These are phyloP conservation scores for Eleusine coracana DNA, from an alignment of 176 grass and related monocot species.

Conservation along the genomic window DNA sequence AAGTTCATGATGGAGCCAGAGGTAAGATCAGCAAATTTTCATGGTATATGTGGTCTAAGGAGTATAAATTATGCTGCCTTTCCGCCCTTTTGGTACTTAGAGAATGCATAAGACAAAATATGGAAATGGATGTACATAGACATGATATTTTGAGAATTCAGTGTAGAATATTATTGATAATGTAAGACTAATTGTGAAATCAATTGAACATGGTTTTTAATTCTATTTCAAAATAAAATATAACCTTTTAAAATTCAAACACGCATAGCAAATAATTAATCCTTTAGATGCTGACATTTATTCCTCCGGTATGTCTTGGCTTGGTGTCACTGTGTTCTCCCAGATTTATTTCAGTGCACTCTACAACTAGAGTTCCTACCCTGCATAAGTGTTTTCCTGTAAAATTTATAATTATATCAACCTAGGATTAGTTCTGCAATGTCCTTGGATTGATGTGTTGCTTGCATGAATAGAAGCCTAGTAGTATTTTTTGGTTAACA, in stretches of 20 bases:
- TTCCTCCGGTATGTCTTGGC: not conserved
- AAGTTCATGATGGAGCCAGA: conserved; percentile 66
- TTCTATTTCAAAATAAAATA: not conserved
- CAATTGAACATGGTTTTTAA: not conserved
- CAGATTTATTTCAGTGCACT: no score
- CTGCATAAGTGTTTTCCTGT: no score
- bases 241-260: not conserved
- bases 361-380: no score
- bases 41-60: not conserved
- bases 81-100: not conserved
- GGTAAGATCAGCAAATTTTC: conserved; percentile 42
- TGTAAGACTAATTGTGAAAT: not conserved
- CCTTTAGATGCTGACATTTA: not conserved
- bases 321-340: not conserved
- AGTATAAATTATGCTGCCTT: conserved; percentile 6
- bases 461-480: no score
- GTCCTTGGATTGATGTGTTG: no score
- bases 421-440: no score
- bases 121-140: not conserved
- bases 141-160: not conserved
- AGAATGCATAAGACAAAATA: not conserved
- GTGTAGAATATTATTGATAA: not conserved
- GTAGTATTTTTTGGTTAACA: no score
- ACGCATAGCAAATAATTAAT: not conserved
- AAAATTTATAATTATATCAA: no score